Evolutionary conservation across 441 rosid species (phyloP), one percentile per base, ranked within the genome.

Genomic region (Omphalea diandra): DNA sequence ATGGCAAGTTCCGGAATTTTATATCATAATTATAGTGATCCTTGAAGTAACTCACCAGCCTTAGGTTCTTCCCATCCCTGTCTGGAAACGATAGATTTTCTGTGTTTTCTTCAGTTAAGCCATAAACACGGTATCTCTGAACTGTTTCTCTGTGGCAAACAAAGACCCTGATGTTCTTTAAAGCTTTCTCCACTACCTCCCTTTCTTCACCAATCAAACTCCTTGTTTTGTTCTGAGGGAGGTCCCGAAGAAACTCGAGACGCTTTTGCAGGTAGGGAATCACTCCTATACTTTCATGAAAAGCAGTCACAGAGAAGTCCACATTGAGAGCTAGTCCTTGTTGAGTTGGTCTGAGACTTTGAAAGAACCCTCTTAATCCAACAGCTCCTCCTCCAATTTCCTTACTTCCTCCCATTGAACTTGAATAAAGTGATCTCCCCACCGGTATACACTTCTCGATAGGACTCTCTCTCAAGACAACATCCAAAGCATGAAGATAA

Each of bases 141-240:
- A 88, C 96, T 0, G 98, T 90, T 78, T 88, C 98, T 81, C 98
- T 84, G 65, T 94, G 98, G 64, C 96, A 88, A 80, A 94, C 97
- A 65, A 94, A 94, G 56, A 94, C 76, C 79, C 97, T 83, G 68
- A 94, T 83, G 81, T 91, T 90, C 83, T 71, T 90, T 62, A 94
- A 74, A 14, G 93, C 84, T 82, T 85, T 91, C 81, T 90, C 97
- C 33, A 94, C 97, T 80, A 91, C 96, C 72, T 78, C 86, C 79
- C 83, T 86, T 80, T 94, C 97, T 69, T 88, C 97, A 15, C 80
- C 74, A 49, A 46, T 80, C 81, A 94, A 78, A 66, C 82, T 73
- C 82, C 91, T 84, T 0, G 81, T 77, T 75, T 90, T 90, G 83
- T 85, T 90, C 71, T 86, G 89, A 55, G 88, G 74, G 79, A 94